phyloP scores from a whole-genome alignment of 768 basidiomycete genomes.

The Tylopilus felleus region DNA sequence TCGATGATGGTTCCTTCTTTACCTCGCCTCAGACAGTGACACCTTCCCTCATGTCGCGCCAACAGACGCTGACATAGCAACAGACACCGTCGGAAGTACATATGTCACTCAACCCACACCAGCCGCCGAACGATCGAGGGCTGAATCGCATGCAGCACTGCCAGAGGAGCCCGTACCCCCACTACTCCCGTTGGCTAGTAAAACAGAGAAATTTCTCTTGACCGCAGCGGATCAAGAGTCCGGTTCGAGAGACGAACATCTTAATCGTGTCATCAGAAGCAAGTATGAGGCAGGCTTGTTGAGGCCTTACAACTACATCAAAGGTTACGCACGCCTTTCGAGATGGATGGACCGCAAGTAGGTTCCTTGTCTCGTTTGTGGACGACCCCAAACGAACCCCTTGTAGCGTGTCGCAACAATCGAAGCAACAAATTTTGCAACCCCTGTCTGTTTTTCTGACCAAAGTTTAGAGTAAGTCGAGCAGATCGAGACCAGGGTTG shows the following conservation, averaged over 20 bases:
- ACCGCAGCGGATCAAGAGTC: slow-evolving; percentile 94
- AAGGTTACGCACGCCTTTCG: too few relatives aligned
- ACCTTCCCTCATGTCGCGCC: slow-evolving; percentile 47
- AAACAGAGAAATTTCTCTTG: slow-evolving; percentile 84
- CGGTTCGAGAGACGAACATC: slow-evolving; percentile 84
- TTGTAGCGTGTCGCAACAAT: too few relatives aligned
- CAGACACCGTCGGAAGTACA: slow-evolving; percentile 10
- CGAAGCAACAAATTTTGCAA: too few relatives aligned
- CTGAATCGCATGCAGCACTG: slow-evolving; percentile 21
- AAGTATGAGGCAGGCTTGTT: slow-evolving; percentile 96
- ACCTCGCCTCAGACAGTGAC: slow-evolving; percentile 49
- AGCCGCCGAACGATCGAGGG: slow-evolving; percentile 21
- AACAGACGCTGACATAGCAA: slow-evolving; percentile 18
- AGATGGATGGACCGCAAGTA: too few relatives aligned
- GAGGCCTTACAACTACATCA: too few relatives aligned
- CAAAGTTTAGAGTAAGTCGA: slow-evolving; percentile 71
- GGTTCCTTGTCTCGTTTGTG: too few relatives aligned
- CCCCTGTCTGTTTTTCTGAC: slow-evolving; percentile 62
- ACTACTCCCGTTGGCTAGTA: slow-evolving; percentile 69
- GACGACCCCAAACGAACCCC: too few relatives aligned
- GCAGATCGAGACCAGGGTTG: neutral
- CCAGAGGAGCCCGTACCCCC: slow-evolving; percentile 43
- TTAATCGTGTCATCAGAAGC: slow-evolving; percentile 88
- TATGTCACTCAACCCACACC: slow-evolving; percentile 16
- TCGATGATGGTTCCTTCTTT: slow-evolving; percentile 83